These are phyloP conservation scores for Uronychia binucleata DNA, from an alignment of 73 alveolate species.

Conservation along the genomic window DNA sequence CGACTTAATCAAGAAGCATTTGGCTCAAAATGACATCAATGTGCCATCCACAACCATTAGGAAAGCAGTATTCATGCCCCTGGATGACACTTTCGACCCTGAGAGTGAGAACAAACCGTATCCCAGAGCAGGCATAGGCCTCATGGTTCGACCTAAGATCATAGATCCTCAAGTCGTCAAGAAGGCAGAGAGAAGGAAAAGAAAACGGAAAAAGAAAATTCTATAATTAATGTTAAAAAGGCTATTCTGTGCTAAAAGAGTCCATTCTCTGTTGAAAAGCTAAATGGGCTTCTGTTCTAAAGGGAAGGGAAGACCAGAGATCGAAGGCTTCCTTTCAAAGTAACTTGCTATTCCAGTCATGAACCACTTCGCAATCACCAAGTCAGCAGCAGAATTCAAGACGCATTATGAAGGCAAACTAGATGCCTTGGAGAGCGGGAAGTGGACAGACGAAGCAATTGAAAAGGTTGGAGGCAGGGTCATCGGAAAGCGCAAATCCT, in stretches of 20 bases:
- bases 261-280: neutral
- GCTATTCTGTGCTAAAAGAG: neutral
- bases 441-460: neutral
- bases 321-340: neutral
- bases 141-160: neutral
- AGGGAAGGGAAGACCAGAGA: neutral
- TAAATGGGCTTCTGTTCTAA: neutral
- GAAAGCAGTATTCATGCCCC: neutral
- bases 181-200: neutral
- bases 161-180: neutral
- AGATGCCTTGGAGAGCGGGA: neutral
- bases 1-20: neutral
- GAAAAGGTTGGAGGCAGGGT: slow-evolving; percentile 55
- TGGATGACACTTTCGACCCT: neutral
- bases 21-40: neutral
- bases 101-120: neutral
- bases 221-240: neutral
- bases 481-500: slow-evolving; percentile 56
- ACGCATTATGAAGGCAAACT: neutral
- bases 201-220: neutral
- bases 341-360: neutral
- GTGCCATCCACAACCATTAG: neutral
- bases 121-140: neutral
- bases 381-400: neutral
- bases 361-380: neutral